Percentiles rank a stretch among this genome's conserved stretches.
phyloP scores from a whole-genome alignment of 805 yeast genomes.

The Yamadazyma olivae region DNA sequence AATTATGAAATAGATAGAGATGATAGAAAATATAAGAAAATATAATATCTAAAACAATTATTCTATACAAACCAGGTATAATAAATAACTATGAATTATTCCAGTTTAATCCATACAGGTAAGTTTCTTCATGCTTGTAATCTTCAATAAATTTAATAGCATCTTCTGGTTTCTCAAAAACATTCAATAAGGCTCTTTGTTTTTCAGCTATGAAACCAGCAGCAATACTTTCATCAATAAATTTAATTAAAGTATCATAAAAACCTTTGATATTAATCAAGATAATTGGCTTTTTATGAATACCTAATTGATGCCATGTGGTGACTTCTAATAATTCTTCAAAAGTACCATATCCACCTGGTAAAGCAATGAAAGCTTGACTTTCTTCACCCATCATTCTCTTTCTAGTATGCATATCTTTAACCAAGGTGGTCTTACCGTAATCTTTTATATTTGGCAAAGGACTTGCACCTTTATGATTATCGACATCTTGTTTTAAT shows the following conservation, averaged over 20 bases:
- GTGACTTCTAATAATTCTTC: constrained; percentile 89
- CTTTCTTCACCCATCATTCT: constrained; percentile 82
- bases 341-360: constrained; percentile 89
- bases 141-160: constrained; percentile 59
- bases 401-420: constrained; percentile 89
- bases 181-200: constrained; percentile 65
- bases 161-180: constrained; percentile 67
- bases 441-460: constrained; percentile 57
- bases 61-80: background rate
- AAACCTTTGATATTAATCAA: constrained; percentile 78
- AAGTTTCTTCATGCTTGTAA: constrained; percentile 67
- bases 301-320: constrained; percentile 88
- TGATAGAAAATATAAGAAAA: too few relatives aligned
- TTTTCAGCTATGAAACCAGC: constrained; percentile 66
- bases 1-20: too few relatives aligned
- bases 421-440: constrained; percentile 77
- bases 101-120: constrained; percentile 70
- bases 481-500: constrained; percentile 50
- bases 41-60: too few relatives aligned
- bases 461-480: constrained; percentile 66
- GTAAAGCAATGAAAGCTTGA: constrained; percentile 84
- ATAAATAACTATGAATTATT: constrained; percentile 9
- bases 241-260: constrained; percentile 64
- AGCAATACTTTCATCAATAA: constrained; percentile 56
- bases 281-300: constrained; percentile 78